A percentile compares a stretch with the other conserved stretches of the same genome.
These are phyloP conservation scores for Picochlorum sp. DNA, from an alignment of 139 green algal genomes.

Conservation along the genomic window DNA sequence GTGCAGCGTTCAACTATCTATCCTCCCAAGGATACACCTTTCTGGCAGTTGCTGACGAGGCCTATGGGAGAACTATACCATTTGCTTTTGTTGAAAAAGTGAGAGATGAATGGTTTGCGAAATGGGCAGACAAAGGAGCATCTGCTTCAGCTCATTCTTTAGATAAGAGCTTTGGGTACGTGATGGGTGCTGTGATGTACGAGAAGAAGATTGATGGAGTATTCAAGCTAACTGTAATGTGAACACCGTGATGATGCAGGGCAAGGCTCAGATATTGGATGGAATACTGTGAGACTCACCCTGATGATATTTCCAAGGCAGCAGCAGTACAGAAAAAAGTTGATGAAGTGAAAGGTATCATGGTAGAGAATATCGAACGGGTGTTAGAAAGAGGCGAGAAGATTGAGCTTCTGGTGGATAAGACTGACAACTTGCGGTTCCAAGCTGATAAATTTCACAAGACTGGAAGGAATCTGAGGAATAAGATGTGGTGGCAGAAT, in stretches of 20 bases:
- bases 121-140: slow-evolving; percentile 53
- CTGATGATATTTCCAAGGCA: slow-evolving; percentile 86
- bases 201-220: neutral
- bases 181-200: no score
- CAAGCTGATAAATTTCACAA: slow-evolving; percentile 88
- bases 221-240: neutral
- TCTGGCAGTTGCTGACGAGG: slow-evolving; percentile 86
- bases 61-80: slow-evolving; percentile 78
- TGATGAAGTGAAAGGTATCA: slow-evolving; percentile 93
- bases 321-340: slow-evolving; percentile 84
- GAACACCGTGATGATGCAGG: no score
- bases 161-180: slow-evolving; percentile 78
- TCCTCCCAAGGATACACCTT: slow-evolving; percentile 42
- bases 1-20: slow-evolving; percentile 35
- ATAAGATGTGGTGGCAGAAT: slow-evolving; percentile 93
- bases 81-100: slow-evolving; percentile 89
- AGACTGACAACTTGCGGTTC: slow-evolving; percentile 88
- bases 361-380: slow-evolving; percentile 98
- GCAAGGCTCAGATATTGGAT: slow-evolving; percentile 78
- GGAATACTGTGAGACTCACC: slow-evolving; percentile 84
- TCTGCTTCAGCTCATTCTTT: slow-evolving; percentile 60
- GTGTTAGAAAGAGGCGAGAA: slow-evolving; percentile 91
- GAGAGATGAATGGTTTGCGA: slow-evolving; percentile 52
- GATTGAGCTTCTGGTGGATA: slow-evolving; percentile 93
- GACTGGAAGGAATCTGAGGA: slow-evolving; percentile 64